Conservation (phyloP, 2,329 filamentous ascomycete species). For the Penicillium brasilianum region DNA sequence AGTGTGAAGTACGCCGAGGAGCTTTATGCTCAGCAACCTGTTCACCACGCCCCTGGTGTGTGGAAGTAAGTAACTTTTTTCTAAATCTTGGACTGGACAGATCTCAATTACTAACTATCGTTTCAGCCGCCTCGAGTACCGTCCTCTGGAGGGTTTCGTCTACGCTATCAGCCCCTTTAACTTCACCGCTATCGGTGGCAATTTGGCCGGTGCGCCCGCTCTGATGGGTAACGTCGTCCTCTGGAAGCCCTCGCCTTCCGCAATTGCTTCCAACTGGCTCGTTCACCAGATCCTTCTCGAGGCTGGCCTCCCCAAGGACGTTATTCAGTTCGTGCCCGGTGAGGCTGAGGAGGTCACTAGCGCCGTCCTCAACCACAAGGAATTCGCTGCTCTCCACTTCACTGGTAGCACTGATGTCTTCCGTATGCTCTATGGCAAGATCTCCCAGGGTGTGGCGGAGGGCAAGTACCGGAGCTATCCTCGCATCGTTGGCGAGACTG, state of each 20-base stretch:
- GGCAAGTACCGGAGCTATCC: conserved; percentile 85
- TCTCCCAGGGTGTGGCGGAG: conserved; percentile 78
- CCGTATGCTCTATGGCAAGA: conserved; percentile 84
- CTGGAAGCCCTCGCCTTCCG: conserved; percentile 93
- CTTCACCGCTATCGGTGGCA: conserved; percentile 93
- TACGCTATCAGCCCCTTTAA: conserved; percentile 96
- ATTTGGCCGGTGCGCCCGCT: conserved; percentile 80
- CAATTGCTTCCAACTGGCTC: conserved; percentile 89
- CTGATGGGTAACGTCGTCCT: conserved; percentile 93
- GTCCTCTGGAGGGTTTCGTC: conserved; percentile 91
- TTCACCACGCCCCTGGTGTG: conserved; percentile 78
- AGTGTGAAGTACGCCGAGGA: conserved; percentile 94
- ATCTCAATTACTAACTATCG: conserved; percentile 6
- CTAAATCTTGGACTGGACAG: background rate
- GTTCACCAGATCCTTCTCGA: conserved; percentile 89
- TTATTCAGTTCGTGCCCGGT: conserved; percentile 92
- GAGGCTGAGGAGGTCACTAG: conserved; percentile 84
- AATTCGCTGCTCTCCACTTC: conserved; percentile 93
- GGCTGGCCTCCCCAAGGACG: conserved; percentile 84
- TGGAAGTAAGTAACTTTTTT: conserved; percentile 69
- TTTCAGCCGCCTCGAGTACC: conserved; percentile 74
- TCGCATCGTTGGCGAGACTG: conserved; percentile 86
- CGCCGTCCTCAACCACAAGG: conserved; percentile 72
- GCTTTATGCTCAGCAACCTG: conserved; percentile 84
- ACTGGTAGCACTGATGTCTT: conserved; percentile 93